Percentiles rank a stretch among this genome's conserved stretches.
phyloP scores from a whole-genome alignment of 345 rosid species.

The Citropsis articulata region DNA sequence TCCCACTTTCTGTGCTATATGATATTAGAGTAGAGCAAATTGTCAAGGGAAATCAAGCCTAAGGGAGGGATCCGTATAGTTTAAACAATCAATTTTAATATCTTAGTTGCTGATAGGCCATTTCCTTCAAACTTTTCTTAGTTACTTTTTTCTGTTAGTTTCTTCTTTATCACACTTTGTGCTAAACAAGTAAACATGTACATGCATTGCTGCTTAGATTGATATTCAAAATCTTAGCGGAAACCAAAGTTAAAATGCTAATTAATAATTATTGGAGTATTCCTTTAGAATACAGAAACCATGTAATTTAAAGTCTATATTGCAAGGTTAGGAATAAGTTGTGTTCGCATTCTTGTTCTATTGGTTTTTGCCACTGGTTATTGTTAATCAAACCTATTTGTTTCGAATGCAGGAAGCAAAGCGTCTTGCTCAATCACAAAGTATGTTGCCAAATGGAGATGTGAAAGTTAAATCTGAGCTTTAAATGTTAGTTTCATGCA shows the following conservation, averaged over 20 bases:
- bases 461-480: constrained; percentile 66
- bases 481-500: constrained; percentile 19
- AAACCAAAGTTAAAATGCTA: neutral
- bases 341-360: neutral
- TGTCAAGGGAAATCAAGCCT: neutral
- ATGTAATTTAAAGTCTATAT: neutral
- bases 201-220: neutral
- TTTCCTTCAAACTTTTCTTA: neutral
- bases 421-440: constrained; percentile 72
- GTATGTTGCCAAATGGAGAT: constrained; percentile 81
- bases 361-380: neutral
- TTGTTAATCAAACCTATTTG: constrained; percentile 1
- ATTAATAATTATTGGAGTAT: neutral
- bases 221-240: neutral
- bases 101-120: neutral
- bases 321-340: neutral
- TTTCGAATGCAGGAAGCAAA: constrained; percentile 62
- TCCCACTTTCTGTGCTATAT: neutral
- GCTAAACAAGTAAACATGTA: neutral
- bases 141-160: neutral
- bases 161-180: neutral
- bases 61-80: neutral
- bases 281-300: neutral
- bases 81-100: neutral
- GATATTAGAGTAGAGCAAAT: neutral